phyloP scores from a whole-genome alignment of 345 rosid genomes.

The Isatis tinctoria region DNA sequence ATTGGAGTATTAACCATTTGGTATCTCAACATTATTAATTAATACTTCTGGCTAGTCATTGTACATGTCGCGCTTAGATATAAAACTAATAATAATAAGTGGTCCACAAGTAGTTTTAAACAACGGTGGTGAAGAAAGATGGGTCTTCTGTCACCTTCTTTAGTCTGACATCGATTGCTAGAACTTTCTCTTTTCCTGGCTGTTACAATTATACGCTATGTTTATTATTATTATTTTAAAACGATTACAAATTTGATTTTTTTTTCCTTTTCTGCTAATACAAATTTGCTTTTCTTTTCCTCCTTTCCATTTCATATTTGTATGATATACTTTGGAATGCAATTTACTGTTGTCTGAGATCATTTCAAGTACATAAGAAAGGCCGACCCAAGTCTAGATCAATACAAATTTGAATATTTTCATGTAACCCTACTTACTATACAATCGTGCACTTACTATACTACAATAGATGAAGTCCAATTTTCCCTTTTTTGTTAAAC shows the following conservation, averaged over 20 bases:
- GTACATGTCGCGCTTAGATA: neutral
- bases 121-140: conserved; percentile 15
- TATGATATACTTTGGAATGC: neutral
- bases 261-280: neutral
- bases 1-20: neutral
- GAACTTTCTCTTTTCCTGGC: neutral
- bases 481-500: neutral
- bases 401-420: neutral
- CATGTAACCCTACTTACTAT: neutral
- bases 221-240: no score
- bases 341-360: neutral
- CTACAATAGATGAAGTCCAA: no score
- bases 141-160: neutral
- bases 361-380: neutral
- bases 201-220: neutral
- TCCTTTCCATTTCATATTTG: neutral
- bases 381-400: neutral
- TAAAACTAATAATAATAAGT: conserved; percentile 3
- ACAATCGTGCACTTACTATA: no score
- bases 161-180: conserved; percentile 1
- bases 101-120: conserved; percentile 15
- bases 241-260: no score
- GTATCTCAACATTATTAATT: neutral
- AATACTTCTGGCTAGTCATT: neutral
- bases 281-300: neutral